Base-by-base conservation (phyloP, 2,329 filamentous ascomycete genomes). In the Aspergillus sojae region DNA sequence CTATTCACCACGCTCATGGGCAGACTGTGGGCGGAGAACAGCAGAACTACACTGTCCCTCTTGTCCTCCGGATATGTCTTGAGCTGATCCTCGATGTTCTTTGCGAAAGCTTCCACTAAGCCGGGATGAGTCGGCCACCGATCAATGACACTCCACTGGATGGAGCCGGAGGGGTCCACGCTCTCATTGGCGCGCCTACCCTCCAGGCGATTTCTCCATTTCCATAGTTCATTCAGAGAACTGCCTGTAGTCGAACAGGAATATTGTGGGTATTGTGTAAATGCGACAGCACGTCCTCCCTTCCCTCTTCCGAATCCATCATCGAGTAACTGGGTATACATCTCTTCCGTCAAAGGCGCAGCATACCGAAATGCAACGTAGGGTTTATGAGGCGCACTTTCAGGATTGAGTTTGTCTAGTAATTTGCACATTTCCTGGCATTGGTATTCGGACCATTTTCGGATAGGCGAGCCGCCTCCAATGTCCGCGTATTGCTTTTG, bases 341-440 rank as follows among this genome's bases (percentile, higher is more conserved):
- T 97, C 70, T 96, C 89, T 80, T 98, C 95, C 2, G 95, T 99
- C 74, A 99, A 80, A 1, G 95, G 95, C 65, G 94, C 85, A 16
- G 96, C 94, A 75, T 99, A 99, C 66, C 95, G 91, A 78, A 99
- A 99, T 16, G 95, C 94, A 54, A 98, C 93, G 74, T 99, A 99
- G 10, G 95, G 95, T 78, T 95, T 97, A 77, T 99, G 95, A 6
- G 95, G 95, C 4, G 95, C 95, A 1, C 94, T 97, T 75, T 96
- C 91, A 6, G 95, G 95, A 1, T 91, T 96, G 65, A 93, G 91
- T 71, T 90, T 86, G 84, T 99, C 95, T 58, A 99, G 85, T 58
- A 98, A 87, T 84, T 97, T 97, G 86, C 95, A 99, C 93, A 98
- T 97, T 80, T 98, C 94, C 63, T 85, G 85, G 64, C 89, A 93